Evolutionary conservation across 345 rosid genomes (phyloP), one percentile per base, ranked within the genome.

Genomic region (Moringa oleifera): DNA sequence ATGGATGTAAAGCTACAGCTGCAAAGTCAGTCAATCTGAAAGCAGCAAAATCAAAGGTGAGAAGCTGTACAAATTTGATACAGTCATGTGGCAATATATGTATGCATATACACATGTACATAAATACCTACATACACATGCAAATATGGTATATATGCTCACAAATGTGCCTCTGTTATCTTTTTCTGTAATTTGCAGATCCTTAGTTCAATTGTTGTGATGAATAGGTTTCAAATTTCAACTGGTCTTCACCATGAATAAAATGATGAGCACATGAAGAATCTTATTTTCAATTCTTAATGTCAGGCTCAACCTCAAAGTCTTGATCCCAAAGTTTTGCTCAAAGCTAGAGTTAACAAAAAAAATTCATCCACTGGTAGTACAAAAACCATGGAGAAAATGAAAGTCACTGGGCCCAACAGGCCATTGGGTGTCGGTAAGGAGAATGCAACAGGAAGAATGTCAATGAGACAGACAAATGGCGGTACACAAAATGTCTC

Each of bases 11-110:
- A 57, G 60, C 53, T 45, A 58, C 22, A 25, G 25, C 54, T 53
- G 56, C 62, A 18, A 74, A 78, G 47, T 51, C 77, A 53, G 66
- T 52, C 28, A 4, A 36, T 25, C 57, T 36, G 37, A 50, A 65
- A 55, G 70, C 51, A 47, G 63, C 78, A 50, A 80, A 73, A 55
- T 20, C 68, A 19, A 78, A 80, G 83, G 81, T 80, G 46, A 73
- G 76, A 55, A 46, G 47, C 12, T 51, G 8, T 13, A 51, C 19
- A 51, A 51, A 13, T n/a, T 18, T 18, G 20, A 51, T 1, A 13
- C 23, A 20, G 4, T 25, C 18, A 9, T 13, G 4, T 33, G n/a
- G 13, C 45, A 20, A 25, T 21, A 18, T 23, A 18, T 58, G 33
- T 6, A 25, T 66, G 51, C 25, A 28, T 19, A 23, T 11, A 55